Percentiles rank a stretch among this genome's conserved stretches.
Conservation (phyloP, 352 stramenopile genomes). For the Pythium aquatile region DNA sequence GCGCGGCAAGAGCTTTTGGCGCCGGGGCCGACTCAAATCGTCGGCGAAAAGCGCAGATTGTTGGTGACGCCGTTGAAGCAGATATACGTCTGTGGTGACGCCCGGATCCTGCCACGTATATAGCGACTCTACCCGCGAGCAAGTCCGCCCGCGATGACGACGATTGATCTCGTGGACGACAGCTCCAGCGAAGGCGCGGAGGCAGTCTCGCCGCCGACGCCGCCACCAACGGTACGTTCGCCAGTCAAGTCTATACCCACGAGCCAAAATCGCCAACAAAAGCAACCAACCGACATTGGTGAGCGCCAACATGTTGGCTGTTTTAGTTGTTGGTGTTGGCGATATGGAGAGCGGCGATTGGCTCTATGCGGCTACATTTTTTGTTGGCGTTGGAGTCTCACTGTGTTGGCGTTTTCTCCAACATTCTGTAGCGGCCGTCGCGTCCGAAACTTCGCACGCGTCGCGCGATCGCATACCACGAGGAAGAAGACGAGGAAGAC, state of each 20-base stretch:
- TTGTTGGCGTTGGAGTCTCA: conserved; percentile 14
- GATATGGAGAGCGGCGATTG: conserved; percentile 4
- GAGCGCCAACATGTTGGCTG: not conserved
- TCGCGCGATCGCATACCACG: conserved; percentile 17
- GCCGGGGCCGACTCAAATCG: conserved; percentile 15
- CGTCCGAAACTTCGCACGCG: conserved; percentile 47
- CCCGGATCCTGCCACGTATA: not conserved
- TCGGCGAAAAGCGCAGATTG: not conserved
- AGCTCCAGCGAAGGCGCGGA: conserved; percentile 8
- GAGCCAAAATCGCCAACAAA: not conserved
- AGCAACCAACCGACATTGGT: not conserved
- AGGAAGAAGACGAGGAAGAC: conserved; percentile 22
- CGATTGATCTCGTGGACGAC: conserved; percentile 27
- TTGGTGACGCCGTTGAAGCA: not conserved
- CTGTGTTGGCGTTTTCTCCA: conserved; percentile 10
- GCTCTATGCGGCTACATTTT: not conserved
- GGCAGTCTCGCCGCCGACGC: conserved; percentile 13
- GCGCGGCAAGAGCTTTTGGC: conserved; percentile 31
- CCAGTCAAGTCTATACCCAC: not conserved
- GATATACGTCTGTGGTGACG: not conserved
- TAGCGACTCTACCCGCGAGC: not conserved
- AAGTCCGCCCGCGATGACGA: not conserved
- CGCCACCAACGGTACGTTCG: conserved; percentile 22
- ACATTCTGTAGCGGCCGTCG: conserved; percentile 9
- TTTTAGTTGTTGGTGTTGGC: not conserved